Evolutionary conservation across 2,329 filamentous ascomycete species (phyloP).

Genomic region (Aureobasidium sp.): DNA sequence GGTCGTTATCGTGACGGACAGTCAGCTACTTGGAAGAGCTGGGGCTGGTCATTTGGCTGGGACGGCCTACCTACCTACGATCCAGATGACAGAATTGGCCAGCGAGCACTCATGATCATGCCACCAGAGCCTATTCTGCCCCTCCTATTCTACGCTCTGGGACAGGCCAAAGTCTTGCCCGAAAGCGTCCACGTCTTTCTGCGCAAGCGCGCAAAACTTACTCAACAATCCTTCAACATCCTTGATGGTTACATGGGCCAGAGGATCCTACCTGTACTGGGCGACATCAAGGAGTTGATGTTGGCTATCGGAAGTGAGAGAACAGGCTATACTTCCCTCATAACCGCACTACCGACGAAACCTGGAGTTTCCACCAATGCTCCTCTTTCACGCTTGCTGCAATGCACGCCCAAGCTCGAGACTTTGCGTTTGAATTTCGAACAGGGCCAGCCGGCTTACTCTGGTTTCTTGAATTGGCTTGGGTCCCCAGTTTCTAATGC

Average conservation of each 20-base stretch:
- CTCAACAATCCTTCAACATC: constrained; percentile 18
- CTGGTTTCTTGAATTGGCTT: constrained; percentile 8
- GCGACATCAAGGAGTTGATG: constrained; percentile 20
- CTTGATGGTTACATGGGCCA: constrained; percentile 12
- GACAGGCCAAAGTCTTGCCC: constrained; percentile 17
- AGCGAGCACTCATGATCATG: neutral
- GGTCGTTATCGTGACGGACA: constrained; percentile 45
- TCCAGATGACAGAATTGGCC: neutral
- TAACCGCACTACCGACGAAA: neutral
- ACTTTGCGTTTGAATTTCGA: constrained; percentile 24
- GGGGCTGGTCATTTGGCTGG: constrained; percentile 33
- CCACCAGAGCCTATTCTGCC: constrained; percentile 18
- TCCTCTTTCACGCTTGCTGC: constrained; percentile 19
- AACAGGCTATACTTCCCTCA: neutral
- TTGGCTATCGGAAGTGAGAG: constrained; percentile 15
- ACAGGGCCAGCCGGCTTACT: neutral
- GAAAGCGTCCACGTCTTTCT: constrained; percentile 24
- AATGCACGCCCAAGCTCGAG: constrained; percentile 18
- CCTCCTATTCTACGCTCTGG: constrained; percentile 21
- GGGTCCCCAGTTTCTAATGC: neutral
- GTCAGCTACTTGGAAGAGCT: constrained; percentile 46
- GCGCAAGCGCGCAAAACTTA: constrained; percentile 10
- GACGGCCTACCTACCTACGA: neutral
- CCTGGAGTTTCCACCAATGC: neutral
- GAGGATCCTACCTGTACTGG: constrained; percentile 17